Base-by-base conservation (phyloP, 306 rosid genomes). In the Quercus robur region DNA sequence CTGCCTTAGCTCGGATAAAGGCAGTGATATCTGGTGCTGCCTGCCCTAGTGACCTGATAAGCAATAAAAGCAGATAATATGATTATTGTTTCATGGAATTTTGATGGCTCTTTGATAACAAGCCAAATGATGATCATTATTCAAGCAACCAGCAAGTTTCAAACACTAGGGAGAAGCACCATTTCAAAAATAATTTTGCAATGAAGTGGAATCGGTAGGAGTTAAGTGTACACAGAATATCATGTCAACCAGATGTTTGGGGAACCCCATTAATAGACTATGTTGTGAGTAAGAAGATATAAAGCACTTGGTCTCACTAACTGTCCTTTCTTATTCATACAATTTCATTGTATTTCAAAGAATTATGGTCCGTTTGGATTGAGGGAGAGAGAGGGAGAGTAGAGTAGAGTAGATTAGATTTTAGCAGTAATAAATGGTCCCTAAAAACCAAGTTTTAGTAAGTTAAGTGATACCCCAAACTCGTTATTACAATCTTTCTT, bases 21-120 rank as follows among this genome's bases (percentile, higher is more conserved):
- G 99, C 94, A 17, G 99, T 78, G 56, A 95, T 91, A 72, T 95
- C 99, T 4, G 97, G 91, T 18, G 99, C 97, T 17, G 99, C 95
- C 83, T 90, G 99, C 41, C 99, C 99, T 9, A 94, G 90, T 78
- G 99, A 94, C 86, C 97, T 94, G 83, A 70, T 41, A 78, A 82
- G 64, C 63, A 80, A 71, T 52, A 51, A 19, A 52, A 67, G 72
- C 5, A 67, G n/a, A 67, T 35, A 33, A 19, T 33, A 21, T 33
- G 52, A 3, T 3, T 19, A 7, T 17, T 64, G 21, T 64, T 64
- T 30, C 20, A 30, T 15, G 70, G 44, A 64, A 17, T 64, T 64
- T 23, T 64, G 70, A 64, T 23, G 44, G 20, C 17, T 6, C 70
- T 64, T 64, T n/a, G 21, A 64, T 30, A 17, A 64, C 5, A 64